These are phyloP conservation scores for Oryza coarctata DNA, from an alignment of 176 grass and related monocot species.

Conservation along the genomic window DNA sequence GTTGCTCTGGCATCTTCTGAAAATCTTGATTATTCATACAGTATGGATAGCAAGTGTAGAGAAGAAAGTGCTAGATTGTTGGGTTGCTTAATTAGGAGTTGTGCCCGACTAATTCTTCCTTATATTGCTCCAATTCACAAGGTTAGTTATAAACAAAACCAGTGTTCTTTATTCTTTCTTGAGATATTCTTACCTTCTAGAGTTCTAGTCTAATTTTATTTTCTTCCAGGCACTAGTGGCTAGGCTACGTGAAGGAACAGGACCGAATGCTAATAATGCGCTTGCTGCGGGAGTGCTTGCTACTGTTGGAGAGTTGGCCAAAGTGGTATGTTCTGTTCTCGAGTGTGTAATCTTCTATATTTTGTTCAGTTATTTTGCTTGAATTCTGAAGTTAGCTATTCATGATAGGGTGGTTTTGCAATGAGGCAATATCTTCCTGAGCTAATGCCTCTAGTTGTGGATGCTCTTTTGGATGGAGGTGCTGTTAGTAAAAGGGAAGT, in stretches of 20 bases:
- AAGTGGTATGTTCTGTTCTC: slow-evolving; percentile 66
- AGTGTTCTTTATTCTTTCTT: slow-evolving; percentile 33
- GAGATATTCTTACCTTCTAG: slow-evolving; percentile 3
- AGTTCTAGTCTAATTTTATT: slow-evolving; percentile 22
- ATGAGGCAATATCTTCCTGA: slow-evolving; percentile 98
- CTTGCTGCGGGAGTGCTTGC: slow-evolving; percentile 90
- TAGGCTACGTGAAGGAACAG: slow-evolving; percentile 79
- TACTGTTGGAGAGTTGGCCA: slow-evolving; percentile 95
- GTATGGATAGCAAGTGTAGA: slow-evolving; percentile 95
- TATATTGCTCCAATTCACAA: slow-evolving; percentile 99
- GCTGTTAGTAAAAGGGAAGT: slow-evolving; percentile 91
- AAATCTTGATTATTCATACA: slow-evolving; percentile 45
- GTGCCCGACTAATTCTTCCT: slow-evolving; percentile 87
- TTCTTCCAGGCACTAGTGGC: slow-evolving; percentile 73
- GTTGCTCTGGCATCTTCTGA: slow-evolving; percentile 16
- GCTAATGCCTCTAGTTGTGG: slow-evolving; percentile 95
- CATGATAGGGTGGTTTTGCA: slow-evolving; percentile 84
- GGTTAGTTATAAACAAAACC: slow-evolving; percentile 46
- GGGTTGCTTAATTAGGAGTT: slow-evolving; percentile 91
- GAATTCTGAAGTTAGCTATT: neutral
- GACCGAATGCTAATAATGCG: slow-evolving; percentile 71
- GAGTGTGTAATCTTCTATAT: slow-evolving; percentile 22
- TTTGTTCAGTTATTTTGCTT: neutral
- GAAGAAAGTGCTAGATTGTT: slow-evolving; percentile 90
- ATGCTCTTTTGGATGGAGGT: slow-evolving; percentile 91